These are phyloP conservation scores for Gremmenia infestans DNA, from an alignment of 2,329 filamentous ascomycete genomes.

Conservation along the genomic window DNA sequence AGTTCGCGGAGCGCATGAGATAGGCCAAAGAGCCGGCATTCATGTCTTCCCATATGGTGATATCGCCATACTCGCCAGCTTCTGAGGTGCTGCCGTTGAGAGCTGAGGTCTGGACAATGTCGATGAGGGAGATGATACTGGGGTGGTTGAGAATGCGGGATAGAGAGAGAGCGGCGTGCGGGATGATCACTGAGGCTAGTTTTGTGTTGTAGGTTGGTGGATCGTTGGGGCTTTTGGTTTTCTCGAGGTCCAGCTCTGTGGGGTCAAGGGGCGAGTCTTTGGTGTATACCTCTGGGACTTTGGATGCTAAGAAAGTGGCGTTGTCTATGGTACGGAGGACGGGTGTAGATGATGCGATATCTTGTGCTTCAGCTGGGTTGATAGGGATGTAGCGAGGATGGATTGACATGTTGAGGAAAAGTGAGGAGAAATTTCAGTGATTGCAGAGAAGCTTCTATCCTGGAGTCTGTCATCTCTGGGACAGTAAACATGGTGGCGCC, in stretches of 20 bases:
- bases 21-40: slow-evolving; percentile 45
- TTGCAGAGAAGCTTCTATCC: background rate
- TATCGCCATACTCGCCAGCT: slow-evolving; percentile 19
- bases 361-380: slow-evolving; percentile 13
- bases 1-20: slow-evolving; percentile 31
- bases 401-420: slow-evolving; percentile 4
- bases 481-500: background rate
- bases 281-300: slow-evolving; percentile 9
- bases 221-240: background rate
- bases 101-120: slow-evolving; percentile 20
- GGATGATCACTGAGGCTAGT: slow-evolving; percentile 20
- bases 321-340: slow-evolving; percentile 24
- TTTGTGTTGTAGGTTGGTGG: slow-evolving; percentile 10
- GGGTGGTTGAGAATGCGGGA: slow-evolving; percentile 29
- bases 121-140: slow-evolving; percentile 28
- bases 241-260: background rate
- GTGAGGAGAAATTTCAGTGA: background rate
- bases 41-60: slow-evolving; percentile 48
- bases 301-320: slow-evolving; percentile 19
- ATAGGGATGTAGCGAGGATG: slow-evolving; percentile 18
- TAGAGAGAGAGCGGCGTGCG: slow-evolving; percentile 16
- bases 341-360: slow-evolving; percentile 16
- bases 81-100: slow-evolving; percentile 4
- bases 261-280: slow-evolving; percentile 4
- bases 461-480: background rate